Evolutionary conservation across 2,329 filamentous ascomycete genomes (phyloP).

Genomic region (Fusarium austroafricanum): DNA sequence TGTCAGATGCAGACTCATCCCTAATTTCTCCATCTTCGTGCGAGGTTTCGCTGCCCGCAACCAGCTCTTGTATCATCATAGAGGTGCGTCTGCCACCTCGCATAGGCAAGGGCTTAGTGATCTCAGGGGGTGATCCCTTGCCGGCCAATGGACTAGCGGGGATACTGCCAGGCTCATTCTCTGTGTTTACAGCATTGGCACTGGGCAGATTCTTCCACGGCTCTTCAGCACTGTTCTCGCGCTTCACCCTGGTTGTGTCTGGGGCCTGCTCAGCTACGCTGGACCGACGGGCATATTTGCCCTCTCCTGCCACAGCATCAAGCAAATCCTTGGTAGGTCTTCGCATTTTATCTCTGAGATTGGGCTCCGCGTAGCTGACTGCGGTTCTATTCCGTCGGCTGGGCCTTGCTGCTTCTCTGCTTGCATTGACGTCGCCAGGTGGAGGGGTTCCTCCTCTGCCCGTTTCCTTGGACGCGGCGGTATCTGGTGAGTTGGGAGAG

Average conservation of each 20-base stretch:
- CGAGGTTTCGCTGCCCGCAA: conserved; percentile 19
- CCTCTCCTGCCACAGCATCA: conserved; percentile 77
- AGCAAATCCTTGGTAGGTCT: conserved; percentile 80
- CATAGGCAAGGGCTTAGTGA: conserved; percentile 51
- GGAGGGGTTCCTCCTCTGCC: conserved; percentile 67
- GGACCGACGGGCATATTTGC: conserved; percentile 60
- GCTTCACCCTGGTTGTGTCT: conserved; percentile 49
- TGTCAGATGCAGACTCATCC: conserved; percentile 33
- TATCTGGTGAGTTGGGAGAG: conserved; percentile 63
- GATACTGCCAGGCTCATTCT: conserved; percentile 37
- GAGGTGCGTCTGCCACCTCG: conserved; percentile 59
- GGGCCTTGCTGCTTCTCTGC: conserved; percentile 69
- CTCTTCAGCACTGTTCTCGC: conserved; percentile 48
- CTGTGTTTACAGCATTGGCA: conserved; percentile 3
- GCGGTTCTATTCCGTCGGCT: conserved; percentile 74
- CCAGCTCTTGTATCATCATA: conserved; percentile 35
- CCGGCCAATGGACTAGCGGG: conserved; percentile 57
- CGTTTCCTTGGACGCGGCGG: conserved; percentile 50
- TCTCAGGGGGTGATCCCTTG: conserved; percentile 50
- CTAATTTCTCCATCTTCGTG: conserved; percentile 22
- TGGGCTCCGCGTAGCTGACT: conserved; percentile 86
- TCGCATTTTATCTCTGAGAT: conserved; percentile 84
- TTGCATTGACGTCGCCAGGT: conserved; percentile 66
- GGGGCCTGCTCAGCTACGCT: conserved; percentile 51
- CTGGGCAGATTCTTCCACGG: conserved; percentile 49